phyloP scores from a whole-genome alignment of 768 basidiomycete species.

The Coprinopsis sp. region DNA sequence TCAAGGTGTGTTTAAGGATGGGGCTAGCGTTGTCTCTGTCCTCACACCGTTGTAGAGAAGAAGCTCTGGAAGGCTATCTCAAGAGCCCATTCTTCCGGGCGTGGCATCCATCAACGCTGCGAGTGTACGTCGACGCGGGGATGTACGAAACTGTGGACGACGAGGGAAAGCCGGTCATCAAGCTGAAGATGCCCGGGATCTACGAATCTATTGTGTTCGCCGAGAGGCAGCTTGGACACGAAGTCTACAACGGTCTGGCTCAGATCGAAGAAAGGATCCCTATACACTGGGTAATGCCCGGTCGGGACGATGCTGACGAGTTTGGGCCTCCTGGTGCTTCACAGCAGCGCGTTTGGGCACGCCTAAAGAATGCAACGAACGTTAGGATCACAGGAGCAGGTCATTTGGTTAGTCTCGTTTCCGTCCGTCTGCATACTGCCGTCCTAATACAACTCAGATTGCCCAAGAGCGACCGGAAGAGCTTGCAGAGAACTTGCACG shows the following conservation, averaged over 20 bases:
- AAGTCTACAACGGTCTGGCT: constrained; percentile 37
- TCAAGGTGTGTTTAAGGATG: constrained; percentile 41
- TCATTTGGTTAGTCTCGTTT: constrained; percentile 36
- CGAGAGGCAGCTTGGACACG: constrained; percentile 38
- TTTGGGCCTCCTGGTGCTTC: constrained; percentile 33
- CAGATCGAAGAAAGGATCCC: constrained; percentile 47
- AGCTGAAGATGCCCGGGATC: constrained; percentile 61
- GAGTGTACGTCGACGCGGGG: constrained; percentile 57
- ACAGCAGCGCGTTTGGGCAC: constrained; percentile 37
- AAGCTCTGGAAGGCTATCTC: constrained; percentile 47
- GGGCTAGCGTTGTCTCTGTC: not conserved
- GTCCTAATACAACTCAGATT: constrained; percentile 24
- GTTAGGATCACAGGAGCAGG: constrained; percentile 34
- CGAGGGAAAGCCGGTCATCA: constrained; percentile 33
- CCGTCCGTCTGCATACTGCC: not conserved
- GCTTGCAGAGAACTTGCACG: constrained; percentile 15
- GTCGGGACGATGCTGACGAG: constrained; percentile 30
- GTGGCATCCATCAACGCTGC: constrained; percentile 65
- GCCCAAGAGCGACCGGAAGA: constrained; percentile 36
- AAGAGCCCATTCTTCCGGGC: constrained; percentile 60
- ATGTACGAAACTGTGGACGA: constrained; percentile 34
- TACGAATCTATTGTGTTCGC: constrained; percentile 63
- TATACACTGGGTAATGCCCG: constrained; percentile 55
- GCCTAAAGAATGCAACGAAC: constrained; percentile 39
- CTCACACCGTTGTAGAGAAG: constrained; percentile 38